phyloP scores from a whole-genome alignment of 768 basidiomycete species.

The Xerocomellus amylosporus region DNA sequence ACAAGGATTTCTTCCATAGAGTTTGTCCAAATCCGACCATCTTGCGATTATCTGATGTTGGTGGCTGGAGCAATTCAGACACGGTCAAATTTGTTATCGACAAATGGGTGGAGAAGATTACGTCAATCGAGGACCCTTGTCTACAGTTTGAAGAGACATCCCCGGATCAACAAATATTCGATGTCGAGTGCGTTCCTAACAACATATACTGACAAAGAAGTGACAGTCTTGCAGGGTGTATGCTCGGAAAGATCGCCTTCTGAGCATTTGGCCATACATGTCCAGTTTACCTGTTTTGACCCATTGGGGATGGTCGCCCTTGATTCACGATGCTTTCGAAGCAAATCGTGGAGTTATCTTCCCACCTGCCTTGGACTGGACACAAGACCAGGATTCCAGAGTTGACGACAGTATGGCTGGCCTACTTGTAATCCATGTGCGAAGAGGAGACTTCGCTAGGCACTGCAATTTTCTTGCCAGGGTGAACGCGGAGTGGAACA shows the following conservation, averaged over 20 bases:
- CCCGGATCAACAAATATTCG: constrained; percentile 18
- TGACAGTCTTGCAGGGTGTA: constrained; percentile 27
- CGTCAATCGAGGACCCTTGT: constrained; percentile 36
- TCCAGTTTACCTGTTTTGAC: constrained; percentile 33
- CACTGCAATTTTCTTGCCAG: constrained; percentile 43
- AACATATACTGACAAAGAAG: not conserved
- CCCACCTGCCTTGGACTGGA: constrained; percentile 14
- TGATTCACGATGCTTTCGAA: constrained; percentile 30
- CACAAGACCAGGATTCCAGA: constrained; percentile 1
- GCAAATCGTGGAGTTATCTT: constrained; percentile 17
- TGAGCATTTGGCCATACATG: constrained; percentile 35
- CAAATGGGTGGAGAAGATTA: constrained; percentile 36
- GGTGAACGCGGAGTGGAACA: constrained; percentile 36
- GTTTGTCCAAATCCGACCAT: constrained; percentile 38
- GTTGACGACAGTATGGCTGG: constrained; percentile 26
- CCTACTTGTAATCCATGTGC: constrained; percentile 47
- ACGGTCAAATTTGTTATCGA: constrained; percentile 33
- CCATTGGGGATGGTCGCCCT: constrained; percentile 35
- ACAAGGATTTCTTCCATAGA: constrained; percentile 35
- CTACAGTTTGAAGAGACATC: constrained; percentile 32
- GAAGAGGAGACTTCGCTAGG: constrained; percentile 45
- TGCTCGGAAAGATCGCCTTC: constrained; percentile 26
- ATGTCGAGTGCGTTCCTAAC: constrained; percentile 9
- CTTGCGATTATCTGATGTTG: constrained; percentile 28
- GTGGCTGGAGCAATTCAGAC: constrained; percentile 18